phyloP scores from a whole-genome alignment of 768 basidiomycete species.

The Naganishia antarctica region DNA sequence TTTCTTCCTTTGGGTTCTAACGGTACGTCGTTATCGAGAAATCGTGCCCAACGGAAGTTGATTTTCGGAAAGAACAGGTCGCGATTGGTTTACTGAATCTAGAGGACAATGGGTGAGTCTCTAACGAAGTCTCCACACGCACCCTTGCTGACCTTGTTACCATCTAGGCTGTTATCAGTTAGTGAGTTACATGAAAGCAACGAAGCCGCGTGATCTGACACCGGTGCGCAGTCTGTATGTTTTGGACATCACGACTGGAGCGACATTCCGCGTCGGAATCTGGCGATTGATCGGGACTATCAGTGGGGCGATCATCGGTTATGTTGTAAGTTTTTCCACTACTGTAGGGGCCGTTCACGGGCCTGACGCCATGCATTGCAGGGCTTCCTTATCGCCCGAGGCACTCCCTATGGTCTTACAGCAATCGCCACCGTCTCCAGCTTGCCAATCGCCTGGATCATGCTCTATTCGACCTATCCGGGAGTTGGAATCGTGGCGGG shows the following conservation, averaged over 20 bases:
- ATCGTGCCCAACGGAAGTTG: not conserved
- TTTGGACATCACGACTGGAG: conserved; percentile 46
- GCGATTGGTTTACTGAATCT: conserved; percentile 38
- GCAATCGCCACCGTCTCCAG: conserved; percentile 40
- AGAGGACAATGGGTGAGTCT: conserved; percentile 43
- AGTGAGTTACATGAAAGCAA: too few species aligned
- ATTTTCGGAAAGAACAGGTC: conserved; percentile 30
- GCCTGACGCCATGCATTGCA: conserved; percentile 3
- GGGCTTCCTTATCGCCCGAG: conserved; percentile 41
- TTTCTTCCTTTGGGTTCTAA: conserved; percentile 34
- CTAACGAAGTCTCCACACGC: not conserved
- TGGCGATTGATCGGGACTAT: conserved; percentile 46
- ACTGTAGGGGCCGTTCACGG: not conserved
- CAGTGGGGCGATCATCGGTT: conserved; percentile 42
- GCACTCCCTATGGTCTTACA: conserved; percentile 45
- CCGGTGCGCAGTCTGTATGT: conserved; percentile 45
- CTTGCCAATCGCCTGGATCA: conserved; percentile 43
- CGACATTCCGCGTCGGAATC: conserved; percentile 44
- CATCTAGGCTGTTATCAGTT: conserved; percentile 36
- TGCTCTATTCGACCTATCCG: conserved; percentile 41
- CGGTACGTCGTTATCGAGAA: conserved; percentile 8
- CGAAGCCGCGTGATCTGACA: too few species aligned
- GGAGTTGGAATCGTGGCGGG: conserved; percentile 38
- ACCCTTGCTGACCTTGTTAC: not conserved
- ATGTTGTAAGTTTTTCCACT: conserved; percentile 36